Base-by-base conservation (phyloP, 2,329 filamentous ascomycete genomes). In the Cladophialophora bantiana region DNA sequence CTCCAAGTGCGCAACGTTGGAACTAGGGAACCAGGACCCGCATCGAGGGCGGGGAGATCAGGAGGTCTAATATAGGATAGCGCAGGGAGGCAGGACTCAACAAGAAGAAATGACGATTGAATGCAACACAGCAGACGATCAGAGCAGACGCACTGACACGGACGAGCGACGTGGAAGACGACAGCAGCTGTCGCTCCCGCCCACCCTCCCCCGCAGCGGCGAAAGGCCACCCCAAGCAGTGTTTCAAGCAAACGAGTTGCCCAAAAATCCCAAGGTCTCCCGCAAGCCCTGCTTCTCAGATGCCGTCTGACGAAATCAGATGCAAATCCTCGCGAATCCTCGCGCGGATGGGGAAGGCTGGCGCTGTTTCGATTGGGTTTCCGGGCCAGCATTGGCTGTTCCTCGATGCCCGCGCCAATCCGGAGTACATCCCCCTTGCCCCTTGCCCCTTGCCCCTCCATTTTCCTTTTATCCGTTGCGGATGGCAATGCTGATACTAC, bases 381-480 rank as follows among this genome's bases (percentile, higher is more conserved):
- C 26, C 20, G 31, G 57, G 57, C 26, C 57, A 36, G 32, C 57
- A 50, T 18, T 45, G 40, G 18, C 3, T 59, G 64, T 45, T 52
- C 36, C 48, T 54, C 20, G 32, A 18, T 56, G 34, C 40, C 45
- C 45, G 45, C 45, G 45, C 45, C 45, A 50, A 50, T 50, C 45
- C 45, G 45, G 20, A 50, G 45, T 13, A 13, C 6, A 50, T 20
- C 15, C 38, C 36, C 35, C 36, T 58, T 54, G 31, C 20, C 54
- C 45, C 48, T 40, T 15, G 31, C 20, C 54, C 45, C 48, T 40
- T 15, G 58, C 52, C 52, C 62, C 59, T 57, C 53, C 66, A 62
- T 59, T 48, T 48, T 26, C 66, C 66, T 68, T 68, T 68, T 66
- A 68, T 63, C 66, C 66, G 66, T 55, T 45, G 15, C 42, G 32